Percentiles rank a stretch among this genome's conserved stretches.
Evolutionary conservation across 164 flowering plant species (phyloP).

Genomic region (Piper longum): DNA sequence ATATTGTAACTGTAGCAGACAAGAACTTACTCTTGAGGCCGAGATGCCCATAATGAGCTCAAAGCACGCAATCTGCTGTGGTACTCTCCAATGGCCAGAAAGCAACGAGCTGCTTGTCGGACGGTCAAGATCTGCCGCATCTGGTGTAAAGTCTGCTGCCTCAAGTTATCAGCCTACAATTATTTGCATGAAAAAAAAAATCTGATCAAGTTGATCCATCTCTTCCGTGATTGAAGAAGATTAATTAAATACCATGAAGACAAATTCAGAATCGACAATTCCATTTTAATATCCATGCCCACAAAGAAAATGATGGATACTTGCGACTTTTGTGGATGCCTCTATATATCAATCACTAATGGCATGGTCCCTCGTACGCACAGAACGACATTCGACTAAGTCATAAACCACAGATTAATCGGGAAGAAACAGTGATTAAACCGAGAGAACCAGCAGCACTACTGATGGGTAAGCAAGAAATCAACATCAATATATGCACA

Average conservation of each 20-base stretch:
- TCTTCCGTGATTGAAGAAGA: no score
- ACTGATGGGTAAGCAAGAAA: background rate
- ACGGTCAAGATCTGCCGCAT: slow-evolving; percentile 62
- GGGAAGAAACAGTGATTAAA: slow-evolving; percentile 1
- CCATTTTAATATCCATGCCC: no score
- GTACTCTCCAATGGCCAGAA: slow-evolving; percentile 83
- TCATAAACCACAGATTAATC: slow-evolving; percentile 21
- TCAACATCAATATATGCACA: background rate
- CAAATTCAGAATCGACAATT: no score
- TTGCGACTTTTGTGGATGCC: no score
- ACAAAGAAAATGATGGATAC: no score
- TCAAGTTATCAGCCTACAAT: slow-evolving; percentile 79
- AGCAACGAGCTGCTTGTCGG: slow-evolving; percentile 81
- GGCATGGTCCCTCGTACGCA: no score
- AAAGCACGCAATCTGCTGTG: slow-evolving; percentile 74
- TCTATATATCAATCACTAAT: no score
- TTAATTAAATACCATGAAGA: no score
- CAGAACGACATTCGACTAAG: slow-evolving; percentile 12
- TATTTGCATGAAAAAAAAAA: background rate
- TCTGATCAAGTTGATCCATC: background rate
- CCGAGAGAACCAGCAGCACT: background rate
- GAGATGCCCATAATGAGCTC: slow-evolving; percentile 86
- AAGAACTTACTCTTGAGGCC: slow-evolving; percentile 74
- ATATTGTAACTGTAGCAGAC: background rate
- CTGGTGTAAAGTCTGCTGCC: slow-evolving; percentile 93